Conservation (phyloP, 371 early-diverging fungal genomes). For the Apophysomyces variabilis region DNA sequence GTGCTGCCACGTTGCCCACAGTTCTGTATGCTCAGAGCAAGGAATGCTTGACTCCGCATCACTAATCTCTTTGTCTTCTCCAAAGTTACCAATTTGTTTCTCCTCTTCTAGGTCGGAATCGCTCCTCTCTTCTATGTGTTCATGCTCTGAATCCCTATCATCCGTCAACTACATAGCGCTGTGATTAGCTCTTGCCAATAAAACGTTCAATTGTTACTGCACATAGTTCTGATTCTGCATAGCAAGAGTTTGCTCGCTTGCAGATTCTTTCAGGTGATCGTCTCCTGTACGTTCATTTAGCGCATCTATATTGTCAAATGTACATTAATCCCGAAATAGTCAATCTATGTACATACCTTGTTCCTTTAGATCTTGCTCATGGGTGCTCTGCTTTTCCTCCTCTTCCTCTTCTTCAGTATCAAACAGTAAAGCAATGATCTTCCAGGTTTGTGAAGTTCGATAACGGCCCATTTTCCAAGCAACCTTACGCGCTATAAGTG, state of each 20-base stretch:
- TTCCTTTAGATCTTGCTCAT: constrained; percentile 8
- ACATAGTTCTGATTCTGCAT: not conserved
- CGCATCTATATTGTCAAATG: not conserved
- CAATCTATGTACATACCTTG: not conserved
- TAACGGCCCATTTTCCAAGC: constrained; percentile 69
- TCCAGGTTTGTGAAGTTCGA: constrained; percentile 84
- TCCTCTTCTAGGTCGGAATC: not conserved
- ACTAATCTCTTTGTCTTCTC: constrained; percentile 10
- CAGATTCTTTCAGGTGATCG: not conserved
- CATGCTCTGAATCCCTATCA: constrained; percentile 9
- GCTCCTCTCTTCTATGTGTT: not conserved
- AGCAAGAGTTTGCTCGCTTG: not conserved
- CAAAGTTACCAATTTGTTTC: not conserved
- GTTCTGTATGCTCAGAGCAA: constrained; percentile 30
- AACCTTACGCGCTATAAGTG: constrained; percentile 30
- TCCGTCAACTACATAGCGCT: not conserved
- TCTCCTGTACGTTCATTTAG: not conserved
- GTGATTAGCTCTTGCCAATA: not conserved
- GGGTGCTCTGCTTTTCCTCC: constrained; percentile 13
- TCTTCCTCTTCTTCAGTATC: constrained; percentile 37
- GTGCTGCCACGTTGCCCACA: constrained; percentile 60
- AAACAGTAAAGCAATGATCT: constrained; percentile 70
- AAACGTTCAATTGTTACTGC: not conserved
- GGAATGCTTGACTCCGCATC: constrained; percentile 4
- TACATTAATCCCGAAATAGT: not conserved